phyloP scores from a whole-genome alignment of 2,329 filamentous ascomycete species.

The Ascochyta rabiei region DNA sequence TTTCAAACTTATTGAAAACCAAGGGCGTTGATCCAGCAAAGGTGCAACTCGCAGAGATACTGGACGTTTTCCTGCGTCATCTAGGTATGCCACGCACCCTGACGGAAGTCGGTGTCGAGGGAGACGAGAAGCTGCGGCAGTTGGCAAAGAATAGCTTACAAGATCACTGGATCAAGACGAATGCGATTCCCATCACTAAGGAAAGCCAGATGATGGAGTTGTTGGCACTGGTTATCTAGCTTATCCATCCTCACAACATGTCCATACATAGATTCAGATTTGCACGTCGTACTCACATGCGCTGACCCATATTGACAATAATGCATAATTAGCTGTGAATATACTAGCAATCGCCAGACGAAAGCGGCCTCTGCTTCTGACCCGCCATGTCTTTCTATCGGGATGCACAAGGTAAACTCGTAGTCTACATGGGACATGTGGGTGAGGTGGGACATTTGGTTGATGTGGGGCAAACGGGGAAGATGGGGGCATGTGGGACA shows the following conservation, averaged over 20 bases:
- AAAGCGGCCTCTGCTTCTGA: no score
- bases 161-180: slow-evolving; percentile 1
- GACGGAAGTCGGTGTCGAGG: not conserved
- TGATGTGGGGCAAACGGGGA: not conserved
- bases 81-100: slow-evolving; percentile 1
- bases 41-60: not conserved
- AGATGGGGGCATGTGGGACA: no score
- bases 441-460: not conserved
- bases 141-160: slow-evolving; percentile 1
- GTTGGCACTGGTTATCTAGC: not conserved
- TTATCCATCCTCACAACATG: no score
- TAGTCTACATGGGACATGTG: not conserved
- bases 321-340: no score
- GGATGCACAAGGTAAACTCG: not conserved
- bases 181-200: not conserved
- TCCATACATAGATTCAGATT: no score
- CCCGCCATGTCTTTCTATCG: no score
- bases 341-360: no score
- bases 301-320: no score
- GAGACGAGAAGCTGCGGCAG: not conserved
- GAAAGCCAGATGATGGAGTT: slow-evolving; percentile 3
- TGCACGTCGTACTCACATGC: no score
- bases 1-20: not conserved
- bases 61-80: not conserved
- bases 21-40: not conserved